Evolutionary conservation across 2,329 filamentous ascomycete species (phyloP).

Genomic region (Sclerotiophoma versabilis): DNA sequence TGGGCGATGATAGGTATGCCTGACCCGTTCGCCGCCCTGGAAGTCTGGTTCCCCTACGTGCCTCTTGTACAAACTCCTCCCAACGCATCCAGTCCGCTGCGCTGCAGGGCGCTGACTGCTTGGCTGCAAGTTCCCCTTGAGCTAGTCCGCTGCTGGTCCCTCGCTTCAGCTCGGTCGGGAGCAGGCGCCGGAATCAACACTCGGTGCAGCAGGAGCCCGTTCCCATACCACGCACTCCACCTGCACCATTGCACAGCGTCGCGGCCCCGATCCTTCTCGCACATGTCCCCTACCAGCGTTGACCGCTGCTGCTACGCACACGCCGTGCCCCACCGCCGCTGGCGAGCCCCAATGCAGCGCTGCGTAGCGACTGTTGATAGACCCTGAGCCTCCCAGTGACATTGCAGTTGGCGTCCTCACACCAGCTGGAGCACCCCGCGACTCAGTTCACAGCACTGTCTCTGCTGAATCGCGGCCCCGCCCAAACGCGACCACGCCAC

Average conservation of each 20-base stretch:
- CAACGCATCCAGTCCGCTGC: neutral
- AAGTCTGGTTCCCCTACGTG: neutral
- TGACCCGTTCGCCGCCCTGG: neutral
- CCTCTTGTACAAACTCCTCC: neutral
- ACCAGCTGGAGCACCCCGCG: constrained; percentile 18
- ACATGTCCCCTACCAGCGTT: constrained; percentile 24
- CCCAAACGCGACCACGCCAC: constrained; percentile 33
- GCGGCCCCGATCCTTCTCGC: constrained; percentile 12
- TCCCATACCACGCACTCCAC: constrained; percentile 4
- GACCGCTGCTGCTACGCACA: constrained; percentile 4
- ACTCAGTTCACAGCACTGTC: constrained; percentile 32
- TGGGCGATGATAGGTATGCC: constrained; percentile 8
- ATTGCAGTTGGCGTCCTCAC: neutral
- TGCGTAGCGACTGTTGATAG: constrained; percentile 6
- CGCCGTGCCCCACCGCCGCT: constrained; percentile 9
- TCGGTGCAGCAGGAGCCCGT: constrained; percentile 1
- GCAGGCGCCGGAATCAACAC: neutral
- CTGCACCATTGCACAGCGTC: constrained; percentile 11
- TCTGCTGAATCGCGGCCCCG: constrained; percentile 38
- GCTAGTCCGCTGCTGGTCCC: constrained; percentile 14
- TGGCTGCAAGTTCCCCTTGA: constrained; percentile 19
- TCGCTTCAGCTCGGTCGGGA: constrained; percentile 10
- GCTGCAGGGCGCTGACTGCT: constrained; percentile 10
- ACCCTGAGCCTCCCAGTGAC: constrained; percentile 3
- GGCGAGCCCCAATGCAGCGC: constrained; percentile 21